Percentiles rank a stretch among this genome's conserved stretches.
These are phyloP conservation scores for Phialophora expanda DNA, from an alignment of 2,329 filamentous ascomycete genomes.

Conservation along the genomic window DNA sequence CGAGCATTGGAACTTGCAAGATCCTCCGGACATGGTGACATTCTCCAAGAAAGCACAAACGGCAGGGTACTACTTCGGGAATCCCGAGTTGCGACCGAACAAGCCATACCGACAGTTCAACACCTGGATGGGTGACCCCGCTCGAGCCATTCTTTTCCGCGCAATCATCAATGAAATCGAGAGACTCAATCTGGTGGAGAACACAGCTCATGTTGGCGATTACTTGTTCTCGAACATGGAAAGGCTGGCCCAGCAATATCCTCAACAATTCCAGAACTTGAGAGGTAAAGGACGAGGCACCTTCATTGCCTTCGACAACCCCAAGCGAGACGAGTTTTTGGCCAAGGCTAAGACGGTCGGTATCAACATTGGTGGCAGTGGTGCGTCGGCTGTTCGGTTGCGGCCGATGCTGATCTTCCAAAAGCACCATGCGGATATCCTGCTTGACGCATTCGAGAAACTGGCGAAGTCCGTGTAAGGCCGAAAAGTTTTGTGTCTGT, in stretches of 20 bases:
- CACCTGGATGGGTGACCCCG: conserved; percentile 95
- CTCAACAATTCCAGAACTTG: conserved; percentile 78
- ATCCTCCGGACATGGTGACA: conserved; percentile 89
- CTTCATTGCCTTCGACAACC: conserved; percentile 90
- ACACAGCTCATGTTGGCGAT: conserved; percentile 77
- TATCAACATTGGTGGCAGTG: conserved; percentile 86
- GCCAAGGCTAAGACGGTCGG: conserved; percentile 77
- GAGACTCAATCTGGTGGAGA: conserved; percentile 73
- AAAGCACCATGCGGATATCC: conserved; percentile 82
- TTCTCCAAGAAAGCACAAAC: conserved; percentile 96
- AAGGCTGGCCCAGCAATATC: conserved; percentile 71
- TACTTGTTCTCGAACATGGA: conserved; percentile 77
- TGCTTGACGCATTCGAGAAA: conserved; percentile 79
- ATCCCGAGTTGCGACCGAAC: conserved; percentile 80
- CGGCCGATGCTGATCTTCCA: conserved; percentile 93
- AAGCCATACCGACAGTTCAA: conserved; percentile 97
- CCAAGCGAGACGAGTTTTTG: conserved; percentile 78
- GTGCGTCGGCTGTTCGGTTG: conserved; percentile 74
- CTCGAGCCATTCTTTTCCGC: conserved; percentile 81
- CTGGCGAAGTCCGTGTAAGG: conserved; percentile 57
- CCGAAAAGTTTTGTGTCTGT: conserved; percentile 16
- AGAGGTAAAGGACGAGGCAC: conserved; percentile 87
- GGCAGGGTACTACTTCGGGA: conserved; percentile 88
- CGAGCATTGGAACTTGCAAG: conserved; percentile 84
- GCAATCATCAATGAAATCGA: conserved; percentile 83